These are phyloP conservation scores for Coprinellus micaceus DNA, from an alignment of 768 basidiomycete genomes.

Conservation along the genomic window DNA sequence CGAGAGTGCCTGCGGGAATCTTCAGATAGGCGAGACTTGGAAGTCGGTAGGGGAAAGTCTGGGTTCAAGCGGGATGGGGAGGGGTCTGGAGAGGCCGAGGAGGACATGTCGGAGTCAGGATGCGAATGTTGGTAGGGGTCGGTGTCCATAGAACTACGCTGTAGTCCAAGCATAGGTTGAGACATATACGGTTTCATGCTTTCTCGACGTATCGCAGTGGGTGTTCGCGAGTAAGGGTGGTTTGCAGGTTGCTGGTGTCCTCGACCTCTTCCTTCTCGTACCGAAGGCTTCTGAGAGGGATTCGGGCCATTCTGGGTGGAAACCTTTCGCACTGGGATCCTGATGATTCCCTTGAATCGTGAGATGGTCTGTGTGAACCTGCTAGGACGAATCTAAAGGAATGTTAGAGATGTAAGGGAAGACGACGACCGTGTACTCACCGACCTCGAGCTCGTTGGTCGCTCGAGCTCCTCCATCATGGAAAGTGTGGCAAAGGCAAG, in stretches of 20 bases:
- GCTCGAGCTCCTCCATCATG: constrained; percentile 9
- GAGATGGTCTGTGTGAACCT: constrained; percentile 39
- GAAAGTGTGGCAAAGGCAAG: no score
- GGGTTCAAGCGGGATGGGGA: constrained; percentile 10
- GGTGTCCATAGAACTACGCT: neutral
- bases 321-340: constrained; percentile 24
- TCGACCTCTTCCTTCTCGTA: constrained; percentile 12
- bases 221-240: constrained; percentile 1
- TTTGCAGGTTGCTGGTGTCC: neutral
- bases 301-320: constrained; percentile 6
- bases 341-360: constrained; percentile 32
- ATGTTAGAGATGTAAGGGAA: neutral
- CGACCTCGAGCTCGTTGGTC: constrained; percentile 5
- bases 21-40: neutral
- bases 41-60: neutral
- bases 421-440: neutral
- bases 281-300: constrained; percentile 4
- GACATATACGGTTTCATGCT: constrained; percentile 43
- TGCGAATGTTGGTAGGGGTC: neutral
- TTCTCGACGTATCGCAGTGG: neutral
- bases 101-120: constrained; percentile 19
- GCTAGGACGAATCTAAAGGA: constrained; percentile 19
- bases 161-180: constrained; percentile 36
- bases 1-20: neutral
- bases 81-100: constrained; percentile 14